Base-by-base conservation (phyloP, 306 rosid genomes). In the Prinsepia uniflora region DNA sequence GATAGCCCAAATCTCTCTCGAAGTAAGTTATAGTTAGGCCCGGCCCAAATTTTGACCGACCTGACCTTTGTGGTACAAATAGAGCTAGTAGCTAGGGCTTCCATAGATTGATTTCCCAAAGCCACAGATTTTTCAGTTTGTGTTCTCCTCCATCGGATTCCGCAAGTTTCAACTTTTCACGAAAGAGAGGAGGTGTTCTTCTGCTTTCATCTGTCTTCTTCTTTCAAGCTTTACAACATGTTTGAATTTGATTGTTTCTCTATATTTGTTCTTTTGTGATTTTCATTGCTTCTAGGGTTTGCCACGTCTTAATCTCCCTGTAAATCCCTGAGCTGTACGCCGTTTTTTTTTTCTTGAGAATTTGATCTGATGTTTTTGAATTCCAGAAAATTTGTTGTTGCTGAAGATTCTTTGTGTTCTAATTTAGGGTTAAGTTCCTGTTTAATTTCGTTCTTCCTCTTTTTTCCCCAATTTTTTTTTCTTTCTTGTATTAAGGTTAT, bases 161-260 rank as follows among this genome's bases (percentile, higher is more conserved):
- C 9, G 3, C 15, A 30, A 61, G 5, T 20, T 36, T 47, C 63
- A 9, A 48, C 68, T 18, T 62, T 60, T 50, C 22, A 17, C 69
- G 13, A n/a, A 40, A 30, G 4, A 63, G 9, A 65, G 72, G 78
- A 65, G 72, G 78, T 74, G 34, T 30, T 43, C 2, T 59, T 15
- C 15, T 52, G 12, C 36, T 2, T 13, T 10, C 49, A 0, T 13
- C 45, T 30, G 46, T 5, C n/a, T 49, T 3, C 36, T 30, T 30
- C 3, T 2, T 44, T 15, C 12, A 34, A 10, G 12, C 1, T 46
- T 20, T 11, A 5, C 36, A 47, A 6, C 34, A 3, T 34, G 44
- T 70, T 46, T 8, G 36, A 7, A 5, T 6, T 8, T 34, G 5
- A 5, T 54, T 22, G 2, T 52, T 63, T 17, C 6, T 20, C 41